Percentiles rank a stretch among this genome's conserved stretches.
Evolutionary conservation across 345 rosid species (phyloP).

Genomic region (Kandelia obovata): DNA sequence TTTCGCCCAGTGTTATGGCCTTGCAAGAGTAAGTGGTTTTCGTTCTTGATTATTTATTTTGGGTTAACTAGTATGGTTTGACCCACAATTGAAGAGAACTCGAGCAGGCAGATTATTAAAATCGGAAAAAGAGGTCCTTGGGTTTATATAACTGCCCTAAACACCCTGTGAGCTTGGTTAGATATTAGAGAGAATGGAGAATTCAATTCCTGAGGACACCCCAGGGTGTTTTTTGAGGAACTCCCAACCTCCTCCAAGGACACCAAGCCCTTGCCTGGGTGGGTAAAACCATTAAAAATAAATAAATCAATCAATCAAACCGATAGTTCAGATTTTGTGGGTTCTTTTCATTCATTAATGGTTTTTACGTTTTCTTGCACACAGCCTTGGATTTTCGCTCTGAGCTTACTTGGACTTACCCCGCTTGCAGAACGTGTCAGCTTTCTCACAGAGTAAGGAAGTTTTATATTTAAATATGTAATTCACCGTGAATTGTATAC

Average conservation of each 20-base stretch:
- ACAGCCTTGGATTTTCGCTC: slow-evolving; percentile 85
- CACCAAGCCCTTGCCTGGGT: background rate
- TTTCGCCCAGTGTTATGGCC: slow-evolving; percentile 45
- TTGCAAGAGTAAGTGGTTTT: slow-evolving; percentile 47
- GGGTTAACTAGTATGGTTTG: background rate
- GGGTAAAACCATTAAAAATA: background rate
- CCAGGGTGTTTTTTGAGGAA: too few species aligned
- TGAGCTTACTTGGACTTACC: slow-evolving; percentile 77
- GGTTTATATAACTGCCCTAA: too few species aligned
- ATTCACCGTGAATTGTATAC: too few species aligned
- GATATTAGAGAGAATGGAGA: too few species aligned
- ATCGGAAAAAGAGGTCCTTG: too few species aligned
- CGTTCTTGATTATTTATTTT: background rate
- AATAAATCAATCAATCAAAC: background rate
- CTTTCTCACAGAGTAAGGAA: slow-evolving; percentile 85
- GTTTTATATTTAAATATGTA: background rate
- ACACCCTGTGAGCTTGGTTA: too few species aligned
- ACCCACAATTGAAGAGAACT: background rate
- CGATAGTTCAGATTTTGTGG: background rate
- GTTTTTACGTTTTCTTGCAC: slow-evolving; percentile 1
- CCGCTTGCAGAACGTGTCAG: slow-evolving; percentile 93
- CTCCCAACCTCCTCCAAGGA: too few species aligned
- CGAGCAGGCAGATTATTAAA: too few species aligned
- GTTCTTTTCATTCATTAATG: background rate
- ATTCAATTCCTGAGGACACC: too few species aligned